Conservation (phyloP, 371 early-diverging fungal species). For the Circinella umbellata region DNA sequence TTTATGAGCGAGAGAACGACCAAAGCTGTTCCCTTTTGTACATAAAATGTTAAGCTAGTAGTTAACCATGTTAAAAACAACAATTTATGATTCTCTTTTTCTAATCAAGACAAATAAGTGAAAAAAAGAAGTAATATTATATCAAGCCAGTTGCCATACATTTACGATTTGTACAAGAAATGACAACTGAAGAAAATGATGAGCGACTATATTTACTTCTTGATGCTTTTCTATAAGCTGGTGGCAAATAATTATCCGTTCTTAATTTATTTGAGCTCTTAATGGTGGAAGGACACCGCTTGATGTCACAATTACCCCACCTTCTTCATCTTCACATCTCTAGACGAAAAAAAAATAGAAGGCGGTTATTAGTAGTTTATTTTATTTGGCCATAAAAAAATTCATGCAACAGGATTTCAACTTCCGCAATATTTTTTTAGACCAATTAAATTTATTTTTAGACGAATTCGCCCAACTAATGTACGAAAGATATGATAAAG, state of each 20-base stretch:
- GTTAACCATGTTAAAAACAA: too few relatives aligned
- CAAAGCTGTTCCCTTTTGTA: conserved; percentile 14
- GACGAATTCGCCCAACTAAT: too few relatives aligned
- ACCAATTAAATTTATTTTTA: too few relatives aligned
- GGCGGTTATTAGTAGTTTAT: too few relatives aligned
- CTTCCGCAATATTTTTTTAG: too few relatives aligned
- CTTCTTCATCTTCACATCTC: conserved; percentile 26
- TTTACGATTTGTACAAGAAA: conserved; percentile 26
- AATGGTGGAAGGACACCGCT: conserved; percentile 14
- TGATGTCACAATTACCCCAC: conserved; percentile 20
- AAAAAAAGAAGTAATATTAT: neutral
- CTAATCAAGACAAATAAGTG: neutral
- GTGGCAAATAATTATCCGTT: neutral
- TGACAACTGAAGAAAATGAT: conserved; percentile 12
- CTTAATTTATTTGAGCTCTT: neutral
- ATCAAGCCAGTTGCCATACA: conserved; percentile 25
- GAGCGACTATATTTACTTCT: neutral
- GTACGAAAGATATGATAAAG: too few relatives aligned
- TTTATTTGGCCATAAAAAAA: too few relatives aligned
- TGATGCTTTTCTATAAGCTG: conserved; percentile 4
- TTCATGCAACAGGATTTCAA: too few relatives aligned
- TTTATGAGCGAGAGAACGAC: conserved; percentile 33
- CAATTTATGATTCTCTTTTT: too few relatives aligned
- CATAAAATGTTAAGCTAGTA: neutral
- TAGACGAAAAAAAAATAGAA: neutral